These are phyloP conservation scores for Calonectria honghensis DNA, from an alignment of 2,329 filamentous ascomycete genomes.

Conservation along the genomic window DNA sequence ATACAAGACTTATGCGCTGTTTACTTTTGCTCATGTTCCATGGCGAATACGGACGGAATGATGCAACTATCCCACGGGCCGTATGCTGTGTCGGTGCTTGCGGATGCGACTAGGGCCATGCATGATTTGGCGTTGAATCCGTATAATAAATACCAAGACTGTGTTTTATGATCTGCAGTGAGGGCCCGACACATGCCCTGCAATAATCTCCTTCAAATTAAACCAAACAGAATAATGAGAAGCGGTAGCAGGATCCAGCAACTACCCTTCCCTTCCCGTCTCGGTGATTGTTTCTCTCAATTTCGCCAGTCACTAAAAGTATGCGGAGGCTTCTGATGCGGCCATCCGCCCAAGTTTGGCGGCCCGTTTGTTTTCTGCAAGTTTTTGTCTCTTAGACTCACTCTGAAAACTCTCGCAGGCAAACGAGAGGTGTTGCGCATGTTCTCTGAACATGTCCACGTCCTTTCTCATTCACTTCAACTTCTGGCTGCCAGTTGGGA, in stretches of 20 bases:
- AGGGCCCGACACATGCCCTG: not conserved
- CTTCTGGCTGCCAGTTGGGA: conserved; percentile 29
- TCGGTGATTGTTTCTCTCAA: conserved; percentile 22
- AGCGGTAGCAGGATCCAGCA: conserved; percentile 17
- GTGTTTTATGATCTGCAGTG: not conserved
- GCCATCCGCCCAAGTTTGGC: conserved; percentile 21
- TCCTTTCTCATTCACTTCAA: conserved; percentile 29
- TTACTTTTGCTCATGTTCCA: not conserved
- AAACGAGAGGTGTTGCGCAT: not conserved
- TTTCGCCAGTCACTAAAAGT: not conserved
- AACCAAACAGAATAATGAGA: conserved; percentile 18
- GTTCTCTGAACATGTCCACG: not conserved
- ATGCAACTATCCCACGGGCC: conserved; percentile 11
- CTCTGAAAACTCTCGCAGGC: not conserved
- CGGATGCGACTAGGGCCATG: conserved; percentile 6
- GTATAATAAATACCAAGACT: conserved; percentile 24
- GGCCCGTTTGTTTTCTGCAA: conserved; percentile 2
- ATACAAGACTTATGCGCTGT: conserved; percentile 8
- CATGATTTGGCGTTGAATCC: not conserved
- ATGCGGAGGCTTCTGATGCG: not conserved
- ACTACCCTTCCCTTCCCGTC: conserved; percentile 18
- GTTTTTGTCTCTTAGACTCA: conserved; percentile 2
- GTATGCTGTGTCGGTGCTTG: conserved; percentile 16
- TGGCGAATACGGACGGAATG: conserved; percentile 9
- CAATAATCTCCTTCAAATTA: not conserved